phyloP scores from a whole-genome alignment of 116 monocot species.

The Posidonia oceanica region DNA sequence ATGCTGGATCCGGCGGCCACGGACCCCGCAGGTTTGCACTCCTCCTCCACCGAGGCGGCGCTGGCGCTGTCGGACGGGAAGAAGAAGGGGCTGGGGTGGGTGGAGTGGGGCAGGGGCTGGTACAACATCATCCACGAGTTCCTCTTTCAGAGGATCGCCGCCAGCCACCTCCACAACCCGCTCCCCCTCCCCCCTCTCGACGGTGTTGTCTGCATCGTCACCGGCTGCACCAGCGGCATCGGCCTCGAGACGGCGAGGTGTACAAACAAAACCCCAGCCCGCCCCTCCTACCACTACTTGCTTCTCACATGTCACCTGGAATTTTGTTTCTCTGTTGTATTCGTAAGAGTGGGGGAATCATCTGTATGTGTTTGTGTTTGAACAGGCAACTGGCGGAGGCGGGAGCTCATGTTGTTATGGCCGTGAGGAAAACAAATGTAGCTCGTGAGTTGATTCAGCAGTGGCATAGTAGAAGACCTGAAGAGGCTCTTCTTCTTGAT shows the following conservation, averaged over 20 bases:
- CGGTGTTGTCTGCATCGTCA: constrained; percentile 62
- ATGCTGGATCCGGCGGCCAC: constrained; percentile 7
- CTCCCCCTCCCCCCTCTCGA: constrained; percentile 64
- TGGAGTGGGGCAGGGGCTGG: constrained; percentile 85
- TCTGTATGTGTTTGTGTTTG: too few relatives aligned
- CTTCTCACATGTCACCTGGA: background rate
- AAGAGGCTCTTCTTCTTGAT: constrained; percentile 44
- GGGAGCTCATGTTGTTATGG: constrained; percentile 92
- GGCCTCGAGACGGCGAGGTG: constrained; percentile 81
- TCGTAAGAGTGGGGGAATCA: too few relatives aligned
- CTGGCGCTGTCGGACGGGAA: constrained; percentile 9
- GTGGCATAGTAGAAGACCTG: constrained; percentile 58
- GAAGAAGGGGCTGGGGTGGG: constrained; percentile 69
- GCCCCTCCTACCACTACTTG: too few relatives aligned
- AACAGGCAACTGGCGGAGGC: constrained; percentile 79
- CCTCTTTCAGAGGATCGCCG: constrained; percentile 79
- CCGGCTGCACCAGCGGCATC: constrained; percentile 88
- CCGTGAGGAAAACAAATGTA: constrained; percentile 60
- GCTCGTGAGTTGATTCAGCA: constrained; percentile 78
- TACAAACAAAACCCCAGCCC: background rate
- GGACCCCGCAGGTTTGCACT: background rate
- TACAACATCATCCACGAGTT: constrained; percentile 57
- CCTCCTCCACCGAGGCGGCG: background rate
- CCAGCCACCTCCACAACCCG: constrained; percentile 79
- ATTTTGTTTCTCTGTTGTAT: background rate